These are phyloP conservation scores for Candida khao-thaluensis DNA, from an alignment of 805 yeast genomes.

Conservation along the genomic window DNA sequence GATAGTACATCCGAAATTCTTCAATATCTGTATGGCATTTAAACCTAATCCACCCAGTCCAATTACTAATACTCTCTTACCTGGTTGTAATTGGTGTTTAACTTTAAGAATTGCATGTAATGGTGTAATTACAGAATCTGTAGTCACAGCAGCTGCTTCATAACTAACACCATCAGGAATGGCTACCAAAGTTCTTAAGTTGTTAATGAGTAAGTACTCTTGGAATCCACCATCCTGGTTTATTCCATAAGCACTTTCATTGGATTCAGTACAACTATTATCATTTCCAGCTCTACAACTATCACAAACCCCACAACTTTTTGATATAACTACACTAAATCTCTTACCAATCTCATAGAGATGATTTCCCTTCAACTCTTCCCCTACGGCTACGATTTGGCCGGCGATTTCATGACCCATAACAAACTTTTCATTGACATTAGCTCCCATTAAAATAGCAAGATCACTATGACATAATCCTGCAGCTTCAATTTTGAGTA, in stretches of 20 bases:
- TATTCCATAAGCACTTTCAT: constrained; percentile 33
- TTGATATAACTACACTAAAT: constrained; percentile 27
- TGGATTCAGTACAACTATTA: constrained; percentile 23
- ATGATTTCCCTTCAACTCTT: constrained; percentile 20
- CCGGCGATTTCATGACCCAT: constrained; percentile 50
- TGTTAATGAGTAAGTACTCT: constrained; percentile 35
- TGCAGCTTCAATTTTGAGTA: constrained; percentile 42
- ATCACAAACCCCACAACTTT: constrained; percentile 36
- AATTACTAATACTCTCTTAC: constrained; percentile 35
- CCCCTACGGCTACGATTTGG: constrained; percentile 31
- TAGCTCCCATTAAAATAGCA: constrained; percentile 31
- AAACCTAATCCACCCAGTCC: constrained; percentile 46
- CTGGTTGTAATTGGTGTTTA: constrained; percentile 25
- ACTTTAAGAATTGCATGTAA: constrained; percentile 42
- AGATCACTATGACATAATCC: constrained; percentile 46
- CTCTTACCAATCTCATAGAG: constrained; percentile 30
- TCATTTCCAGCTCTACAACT: constrained; percentile 37
- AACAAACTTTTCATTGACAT: constrained; percentile 25
- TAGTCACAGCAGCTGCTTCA: constrained; percentile 41
- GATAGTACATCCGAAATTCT: constrained; percentile 30
- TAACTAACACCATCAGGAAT: constrained; percentile 40
- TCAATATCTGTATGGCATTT: constrained; percentile 42
- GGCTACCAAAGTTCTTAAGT: constrained; percentile 34
- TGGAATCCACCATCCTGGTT: constrained; percentile 43
- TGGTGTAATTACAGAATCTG: constrained; percentile 45